Evolutionary conservation across 2,329 filamentous ascomycete species (phyloP).

Genomic region (Talaromyces verruculosus): DNA sequence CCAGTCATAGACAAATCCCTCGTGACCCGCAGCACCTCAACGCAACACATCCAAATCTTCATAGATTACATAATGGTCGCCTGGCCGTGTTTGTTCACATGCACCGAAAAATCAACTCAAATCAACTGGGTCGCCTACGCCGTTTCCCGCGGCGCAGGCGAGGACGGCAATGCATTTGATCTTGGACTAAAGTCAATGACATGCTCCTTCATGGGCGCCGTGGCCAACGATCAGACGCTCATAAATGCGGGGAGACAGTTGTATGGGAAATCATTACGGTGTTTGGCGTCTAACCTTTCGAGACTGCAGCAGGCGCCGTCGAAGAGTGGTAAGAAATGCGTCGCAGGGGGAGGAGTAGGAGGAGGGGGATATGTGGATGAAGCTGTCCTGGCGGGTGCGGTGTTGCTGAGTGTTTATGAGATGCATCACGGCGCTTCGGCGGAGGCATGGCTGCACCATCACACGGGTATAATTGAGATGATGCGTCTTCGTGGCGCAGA

Average conservation of each 20-base stretch:
- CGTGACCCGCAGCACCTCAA: background rate
- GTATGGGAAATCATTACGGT: background rate
- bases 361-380: background rate
- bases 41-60: background rate
- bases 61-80: background rate
- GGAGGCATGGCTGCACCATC: slow-evolving; percentile 39
- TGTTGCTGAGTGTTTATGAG: slow-evolving; percentile 39
- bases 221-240: background rate
- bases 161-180: background rate
- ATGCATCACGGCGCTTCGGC: slow-evolving; percentile 36
- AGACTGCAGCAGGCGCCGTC: background rate
- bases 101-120: background rate
- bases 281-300: background rate
- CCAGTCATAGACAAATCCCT: background rate
- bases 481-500: slow-evolving; percentile 37
- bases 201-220: background rate
- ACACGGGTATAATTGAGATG: slow-evolving; percentile 34
- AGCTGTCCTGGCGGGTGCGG: slow-evolving; percentile 32
- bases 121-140: slow-evolving; percentile 1
- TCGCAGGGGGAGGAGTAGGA: background rate
- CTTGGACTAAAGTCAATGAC: background rate
- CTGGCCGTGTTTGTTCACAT: background rate
- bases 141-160: background rate
- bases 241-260: background rate
- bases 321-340: background rate